A percentile compares a stretch with the other conserved stretches of the same genome.
phyloP scores from a whole-genome alignment of 306 rosid species.

The Vachellia pachyceras region DNA sequence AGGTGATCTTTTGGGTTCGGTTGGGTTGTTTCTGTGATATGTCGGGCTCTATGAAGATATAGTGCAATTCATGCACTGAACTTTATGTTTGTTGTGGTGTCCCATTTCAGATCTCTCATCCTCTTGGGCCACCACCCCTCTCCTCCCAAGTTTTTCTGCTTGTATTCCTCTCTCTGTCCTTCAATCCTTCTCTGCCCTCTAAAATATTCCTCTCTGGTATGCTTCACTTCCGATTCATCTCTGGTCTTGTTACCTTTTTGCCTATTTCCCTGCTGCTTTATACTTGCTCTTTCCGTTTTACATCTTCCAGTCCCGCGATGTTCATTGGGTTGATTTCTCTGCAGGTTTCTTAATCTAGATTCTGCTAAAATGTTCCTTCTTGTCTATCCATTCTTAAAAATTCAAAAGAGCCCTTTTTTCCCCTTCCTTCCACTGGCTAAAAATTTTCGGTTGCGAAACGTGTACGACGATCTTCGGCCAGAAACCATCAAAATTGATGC shows the following conservation, averaged over 20 bases:
- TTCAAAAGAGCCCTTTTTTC: not conserved
- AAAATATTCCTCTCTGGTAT: constrained; percentile 29
- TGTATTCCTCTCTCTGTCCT: constrained; percentile 39
- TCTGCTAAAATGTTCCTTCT: constrained; percentile 27
- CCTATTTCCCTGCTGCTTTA: not conserved
- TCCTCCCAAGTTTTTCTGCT: constrained; percentile 7
- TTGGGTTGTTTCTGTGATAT: constrained; percentile 48
- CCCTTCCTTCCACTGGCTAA: not conserved
- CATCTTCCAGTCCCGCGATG: not conserved
- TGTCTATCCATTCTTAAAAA: constrained; percentile 11
- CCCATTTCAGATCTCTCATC: constrained; percentile 44
- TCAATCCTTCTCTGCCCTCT: constrained; percentile 16
- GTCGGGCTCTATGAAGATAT: constrained; percentile 54
- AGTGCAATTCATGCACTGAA: constrained; percentile 46
- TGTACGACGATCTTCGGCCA: constrained; percentile 35
- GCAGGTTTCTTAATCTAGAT: not conserved
- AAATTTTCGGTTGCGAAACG: constrained; percentile 11
- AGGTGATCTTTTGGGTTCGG: constrained; percentile 52
- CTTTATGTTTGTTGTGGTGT: constrained; percentile 47
- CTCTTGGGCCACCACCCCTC: constrained; percentile 8
- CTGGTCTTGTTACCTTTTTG: not conserved
- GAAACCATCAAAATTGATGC: constrained; percentile 39
- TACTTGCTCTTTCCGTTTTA: not conserved
- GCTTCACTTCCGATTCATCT: not conserved
- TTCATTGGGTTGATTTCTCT: not conserved